A percentile compares a stretch with the other conserved stretches of the same genome.
phyloP scores from a whole-genome alignment of 1,139 yeast genomes.

The Suhomyces atakaporum region DNA sequence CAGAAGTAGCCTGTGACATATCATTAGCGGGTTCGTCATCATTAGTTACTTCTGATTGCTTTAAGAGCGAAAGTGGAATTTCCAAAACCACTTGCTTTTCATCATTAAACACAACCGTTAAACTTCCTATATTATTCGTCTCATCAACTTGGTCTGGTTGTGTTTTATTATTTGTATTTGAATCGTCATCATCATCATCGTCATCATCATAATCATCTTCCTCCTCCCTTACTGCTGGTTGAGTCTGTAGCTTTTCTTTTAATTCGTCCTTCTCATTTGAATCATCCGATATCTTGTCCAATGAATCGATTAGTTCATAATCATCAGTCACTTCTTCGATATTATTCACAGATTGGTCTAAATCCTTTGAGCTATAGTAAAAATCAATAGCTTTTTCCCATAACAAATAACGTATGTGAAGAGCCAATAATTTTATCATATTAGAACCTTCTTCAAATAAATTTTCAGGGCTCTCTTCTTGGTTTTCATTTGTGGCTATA shows the following conservation, averaged over 20 bases:
- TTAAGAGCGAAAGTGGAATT: slow-evolving; percentile 32
- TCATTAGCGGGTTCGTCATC: slow-evolving; percentile 11
- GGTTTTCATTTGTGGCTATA: slow-evolving; percentile 12
- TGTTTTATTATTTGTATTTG: slow-evolving; percentile 23
- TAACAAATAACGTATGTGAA: slow-evolving; percentile 65
- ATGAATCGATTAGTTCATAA: slow-evolving; percentile 38
- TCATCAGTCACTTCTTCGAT: slow-evolving; percentile 42
- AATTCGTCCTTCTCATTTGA: slow-evolving; percentile 19
- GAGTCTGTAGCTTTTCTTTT: slow-evolving; percentile 21
- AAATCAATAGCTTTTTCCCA: slow-evolving; percentile 76
- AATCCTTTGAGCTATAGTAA: slow-evolving; percentile 36
- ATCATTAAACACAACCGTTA: slow-evolving; percentile 22
- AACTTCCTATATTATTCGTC: too few species aligned
- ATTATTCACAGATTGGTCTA: slow-evolving; percentile 27
- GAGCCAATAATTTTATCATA: slow-evolving; percentile 56
- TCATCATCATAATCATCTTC: slow-evolving; percentile 47
- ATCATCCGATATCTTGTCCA: slow-evolving; percentile 30
- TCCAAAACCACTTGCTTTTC: slow-evolving; percentile 33
- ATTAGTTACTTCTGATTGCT: slow-evolving; percentile 10
- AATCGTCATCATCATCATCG: slow-evolving; percentile 38
- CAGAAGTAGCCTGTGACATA: slow-evolving; percentile 12
- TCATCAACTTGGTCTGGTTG: too few species aligned
- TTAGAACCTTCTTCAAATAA: slow-evolving; percentile 50
- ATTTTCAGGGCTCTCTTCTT: slow-evolving; percentile 19
- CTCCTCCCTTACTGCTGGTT: slow-evolving; percentile 30